Evolutionary conservation across 1,284 basidiomycete species (phyloP), one percentile per base, ranked within the genome.

Genomic region (Xerocomus nothofagi): DNA sequence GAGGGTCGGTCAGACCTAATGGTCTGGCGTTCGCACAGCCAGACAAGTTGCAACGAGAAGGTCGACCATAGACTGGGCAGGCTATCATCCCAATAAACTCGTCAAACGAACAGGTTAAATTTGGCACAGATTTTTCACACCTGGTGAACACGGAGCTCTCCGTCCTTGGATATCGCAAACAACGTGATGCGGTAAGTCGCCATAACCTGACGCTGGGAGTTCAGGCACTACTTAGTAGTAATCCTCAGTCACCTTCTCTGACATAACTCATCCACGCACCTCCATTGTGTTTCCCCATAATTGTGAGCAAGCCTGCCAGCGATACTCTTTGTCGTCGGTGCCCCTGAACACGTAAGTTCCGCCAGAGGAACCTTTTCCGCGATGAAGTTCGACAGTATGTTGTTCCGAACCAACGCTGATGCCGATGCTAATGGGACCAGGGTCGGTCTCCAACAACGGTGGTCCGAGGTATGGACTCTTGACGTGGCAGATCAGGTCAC

Each of bases 151-250:
- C 60, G 42, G 6, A 70, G 62, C 32, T 67, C 68, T 4, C 68
- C 65, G 24, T 67, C 67, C 44, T 70, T 67, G 36, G 40, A 59
- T 34, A 66, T 21, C 10, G 68, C 68, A 50, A 67, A 56, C 14
- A 54, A 39, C 24, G 63, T 68, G 21, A 67, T 55, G 23, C 68
- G 65, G 44, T 70, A 67, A 8, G 67, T 68, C 4, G 65, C 65
- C 17, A 70, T 54, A 6, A 70, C 47, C 21, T 55, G 54, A 38
- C 47, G 43, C 21, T 39, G 54, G 3, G 60, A 39, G 36, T 63
- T 44, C 26, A 63, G 40, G 40, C 67, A 70, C 65, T 67, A 9
- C n/a, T 21, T 9, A n/a, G 15, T 9, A n/a, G 18, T 8, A 24
- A 14, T 11, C 14, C 6, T 36, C 18, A 32, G 27, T 7, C 37